Percentiles rank a stretch among this genome's conserved stretches.
Evolutionary conservation across 352 stramenopile genomes (phyloP).

Genomic region (Phytopythium ostracodes): DNA sequence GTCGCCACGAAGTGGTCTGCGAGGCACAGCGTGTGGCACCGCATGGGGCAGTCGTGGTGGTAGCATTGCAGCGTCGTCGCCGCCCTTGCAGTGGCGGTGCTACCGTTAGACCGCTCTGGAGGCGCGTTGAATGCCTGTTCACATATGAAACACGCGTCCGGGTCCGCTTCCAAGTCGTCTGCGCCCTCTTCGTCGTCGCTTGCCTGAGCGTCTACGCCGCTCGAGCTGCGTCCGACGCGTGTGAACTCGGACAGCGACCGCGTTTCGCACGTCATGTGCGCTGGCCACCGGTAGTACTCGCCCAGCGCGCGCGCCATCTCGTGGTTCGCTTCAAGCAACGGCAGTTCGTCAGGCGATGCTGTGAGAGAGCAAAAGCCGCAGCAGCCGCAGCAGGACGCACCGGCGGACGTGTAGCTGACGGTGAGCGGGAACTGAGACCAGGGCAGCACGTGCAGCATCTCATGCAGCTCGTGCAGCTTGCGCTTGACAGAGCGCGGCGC

Average conservation of each 20-base stretch:
- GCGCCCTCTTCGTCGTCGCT: neutral
- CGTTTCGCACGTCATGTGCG: constrained; percentile 38
- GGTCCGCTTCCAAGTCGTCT: neutral
- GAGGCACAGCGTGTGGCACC: constrained; percentile 43
- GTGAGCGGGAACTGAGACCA: constrained; percentile 45
- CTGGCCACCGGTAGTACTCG: constrained; percentile 23
- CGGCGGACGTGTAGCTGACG: constrained; percentile 45
- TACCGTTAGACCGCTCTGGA: too few species aligned
- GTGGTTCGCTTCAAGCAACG: constrained; percentile 32
- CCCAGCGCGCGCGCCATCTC: constrained; percentile 26
- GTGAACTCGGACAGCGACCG: constrained; percentile 16
- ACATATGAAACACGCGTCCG: constrained; percentile 42
- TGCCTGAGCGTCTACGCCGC: neutral
- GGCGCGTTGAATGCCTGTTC: constrained; percentile 18
- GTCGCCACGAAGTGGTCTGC: constrained; percentile 48
- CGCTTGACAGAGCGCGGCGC: constrained; percentile 55
- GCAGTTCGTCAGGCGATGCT: too few species aligned
- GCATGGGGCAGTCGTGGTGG: constrained; percentile 32
- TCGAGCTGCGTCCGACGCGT: constrained; percentile 9
- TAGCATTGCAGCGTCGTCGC: constrained; percentile 31
- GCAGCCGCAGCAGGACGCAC: constrained; percentile 6
- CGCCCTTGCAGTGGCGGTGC: neutral
- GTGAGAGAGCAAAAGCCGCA: too few species aligned
- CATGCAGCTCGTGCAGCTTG: constrained; percentile 66
- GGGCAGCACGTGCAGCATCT: constrained; percentile 54